These are phyloP conservation scores for Pseudozyma sp. DNA, from an alignment of 1,284 basidiomycete genomes.

Conservation along the genomic window DNA sequence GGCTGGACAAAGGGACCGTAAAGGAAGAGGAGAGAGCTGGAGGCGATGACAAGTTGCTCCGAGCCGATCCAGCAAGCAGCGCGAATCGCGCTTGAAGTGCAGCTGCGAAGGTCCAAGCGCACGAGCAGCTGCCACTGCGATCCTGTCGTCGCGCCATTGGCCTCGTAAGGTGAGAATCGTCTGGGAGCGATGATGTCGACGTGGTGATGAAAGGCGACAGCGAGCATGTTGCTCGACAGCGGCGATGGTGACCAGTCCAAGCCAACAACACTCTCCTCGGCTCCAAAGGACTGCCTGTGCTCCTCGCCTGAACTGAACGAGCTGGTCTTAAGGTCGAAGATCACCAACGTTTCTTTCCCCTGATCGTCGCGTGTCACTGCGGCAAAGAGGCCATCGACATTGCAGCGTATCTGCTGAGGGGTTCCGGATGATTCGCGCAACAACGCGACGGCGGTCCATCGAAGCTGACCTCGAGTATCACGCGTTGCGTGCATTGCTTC, in stretches of 20 bases:
- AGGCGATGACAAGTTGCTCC: slow-evolving; percentile 38
- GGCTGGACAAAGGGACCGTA: slow-evolving; percentile 32
- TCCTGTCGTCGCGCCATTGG: too few relatives aligned
- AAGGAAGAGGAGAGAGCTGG: slow-evolving; percentile 32
- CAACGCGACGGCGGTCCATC: slow-evolving; percentile 6
- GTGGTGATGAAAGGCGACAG: slow-evolving; percentile 33
- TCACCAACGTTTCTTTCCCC: slow-evolving; percentile 69
- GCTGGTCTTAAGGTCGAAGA: slow-evolving; percentile 94
- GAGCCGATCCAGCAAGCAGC: slow-evolving; percentile 34
- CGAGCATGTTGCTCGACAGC: slow-evolving; percentile 17
- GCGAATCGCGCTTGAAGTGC: slow-evolving; percentile 34
- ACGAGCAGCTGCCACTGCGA: slow-evolving; percentile 23
- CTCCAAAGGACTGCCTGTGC: slow-evolving; percentile 23
- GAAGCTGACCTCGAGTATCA: neutral
- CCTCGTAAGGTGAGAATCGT: slow-evolving; percentile 2
- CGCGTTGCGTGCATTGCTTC: slow-evolving; percentile 5
- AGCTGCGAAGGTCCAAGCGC: slow-evolving; percentile 23
- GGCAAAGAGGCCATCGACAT: slow-evolving; percentile 19
- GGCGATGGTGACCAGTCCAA: slow-evolving; percentile 45
- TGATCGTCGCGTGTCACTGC: slow-evolving; percentile 11
- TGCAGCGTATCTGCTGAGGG: slow-evolving; percentile 6
- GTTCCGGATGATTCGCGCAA: slow-evolving; percentile 6
- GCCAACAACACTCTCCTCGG: slow-evolving; percentile 13
- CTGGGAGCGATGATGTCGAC: slow-evolving; percentile 33
- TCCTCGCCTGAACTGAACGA: slow-evolving; percentile 84